Percentiles rank a stretch among this genome's conserved stretches.
phyloP scores from a whole-genome alignment of 495 filamentous ascomycete species.

The Alectoria sarmentosa region DNA sequence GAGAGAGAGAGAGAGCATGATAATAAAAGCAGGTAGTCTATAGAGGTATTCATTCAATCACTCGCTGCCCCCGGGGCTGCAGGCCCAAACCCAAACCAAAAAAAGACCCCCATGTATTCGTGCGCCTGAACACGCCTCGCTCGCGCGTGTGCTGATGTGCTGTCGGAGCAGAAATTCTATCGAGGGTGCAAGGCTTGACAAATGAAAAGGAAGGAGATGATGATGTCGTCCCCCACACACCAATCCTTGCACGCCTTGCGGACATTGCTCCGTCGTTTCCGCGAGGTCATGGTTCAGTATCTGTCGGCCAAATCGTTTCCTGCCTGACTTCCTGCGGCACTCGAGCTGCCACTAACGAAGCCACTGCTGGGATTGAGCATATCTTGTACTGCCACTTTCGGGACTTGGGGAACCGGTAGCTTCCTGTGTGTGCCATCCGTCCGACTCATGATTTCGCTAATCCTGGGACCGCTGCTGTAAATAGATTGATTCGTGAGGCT shows the following conservation, averaged over 20 bases:
- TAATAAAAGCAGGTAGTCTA: not conserved
- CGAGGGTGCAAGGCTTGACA: not conserved
- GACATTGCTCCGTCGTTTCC: not conserved
- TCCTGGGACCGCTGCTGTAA: constrained; percentile 57
- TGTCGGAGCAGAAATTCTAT: not conserved
- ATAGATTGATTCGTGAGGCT: constrained; percentile 49
- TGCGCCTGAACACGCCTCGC: not conserved
- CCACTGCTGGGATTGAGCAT: constrained; percentile 61
- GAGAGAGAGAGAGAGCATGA: not conserved
- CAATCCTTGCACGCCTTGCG: not conserved
- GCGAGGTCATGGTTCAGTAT: constrained; percentile 14
- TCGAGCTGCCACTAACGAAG: constrained; percentile 51
- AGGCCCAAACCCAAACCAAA: not conserved
- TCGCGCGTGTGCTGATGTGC: not conserved
- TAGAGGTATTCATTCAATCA: constrained; percentile 6
- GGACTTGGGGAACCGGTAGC: constrained; percentile 83
- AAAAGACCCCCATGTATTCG: not conserved
- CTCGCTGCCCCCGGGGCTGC: no score
- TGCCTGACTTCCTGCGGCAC: constrained; percentile 42
- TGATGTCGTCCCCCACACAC: not conserved
- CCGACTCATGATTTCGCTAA: constrained; percentile 88
- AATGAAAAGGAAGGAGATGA: not conserved
- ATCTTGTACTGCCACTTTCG: constrained; percentile 85
- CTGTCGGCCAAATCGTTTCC: constrained; percentile 26
- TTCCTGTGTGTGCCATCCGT: constrained; percentile 84